phyloP scores from a whole-genome alignment of 202 grass and related monocot species.

The Schoenoplectus triqueter region DNA sequence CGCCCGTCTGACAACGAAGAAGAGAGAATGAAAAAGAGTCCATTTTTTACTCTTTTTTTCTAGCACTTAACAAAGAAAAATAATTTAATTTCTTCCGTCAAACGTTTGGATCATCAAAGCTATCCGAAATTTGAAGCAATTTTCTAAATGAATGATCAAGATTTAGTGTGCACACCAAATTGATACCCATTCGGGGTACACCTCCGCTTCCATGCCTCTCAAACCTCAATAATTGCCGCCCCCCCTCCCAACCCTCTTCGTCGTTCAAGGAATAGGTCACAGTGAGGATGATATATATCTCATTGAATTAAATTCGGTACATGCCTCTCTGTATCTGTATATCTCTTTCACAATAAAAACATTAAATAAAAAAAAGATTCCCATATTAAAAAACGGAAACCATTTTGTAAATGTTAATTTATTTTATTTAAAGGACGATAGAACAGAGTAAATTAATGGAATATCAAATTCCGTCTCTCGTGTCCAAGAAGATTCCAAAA shows the following conservation, averaged over 20 bases:
- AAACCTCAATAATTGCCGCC: slow-evolving; percentile 1
- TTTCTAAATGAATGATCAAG: too few species aligned
- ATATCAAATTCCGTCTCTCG: not conserved
- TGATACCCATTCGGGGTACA: too few species aligned
- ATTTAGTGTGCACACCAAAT: too few species aligned
- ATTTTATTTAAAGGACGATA: not conserved
- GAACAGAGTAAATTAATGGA: not conserved
- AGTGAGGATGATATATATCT: not conserved
- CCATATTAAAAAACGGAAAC: not conserved
- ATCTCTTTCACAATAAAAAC: not conserved
- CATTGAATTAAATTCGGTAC: not conserved
- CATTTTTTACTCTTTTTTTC: too few species aligned
- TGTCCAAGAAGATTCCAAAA: slow-evolving; percentile 30
- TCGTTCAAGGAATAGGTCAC: slow-evolving; percentile 17
- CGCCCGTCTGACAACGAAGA: too few species aligned
- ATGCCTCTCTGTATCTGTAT: slow-evolving; percentile 25
- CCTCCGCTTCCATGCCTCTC: too few species aligned
- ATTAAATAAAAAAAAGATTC: slow-evolving; percentile 21
- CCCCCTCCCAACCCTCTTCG: not conserved
- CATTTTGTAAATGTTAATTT: not conserved
- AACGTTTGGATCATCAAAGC: too few species aligned
- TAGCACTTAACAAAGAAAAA: too few species aligned
- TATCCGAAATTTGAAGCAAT: too few species aligned
- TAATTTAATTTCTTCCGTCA: too few species aligned
- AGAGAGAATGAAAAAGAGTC: too few species aligned